phyloP scores from a whole-genome alignment of 169 alveolate species.

The Cryptosporidium sp. region DNA sequence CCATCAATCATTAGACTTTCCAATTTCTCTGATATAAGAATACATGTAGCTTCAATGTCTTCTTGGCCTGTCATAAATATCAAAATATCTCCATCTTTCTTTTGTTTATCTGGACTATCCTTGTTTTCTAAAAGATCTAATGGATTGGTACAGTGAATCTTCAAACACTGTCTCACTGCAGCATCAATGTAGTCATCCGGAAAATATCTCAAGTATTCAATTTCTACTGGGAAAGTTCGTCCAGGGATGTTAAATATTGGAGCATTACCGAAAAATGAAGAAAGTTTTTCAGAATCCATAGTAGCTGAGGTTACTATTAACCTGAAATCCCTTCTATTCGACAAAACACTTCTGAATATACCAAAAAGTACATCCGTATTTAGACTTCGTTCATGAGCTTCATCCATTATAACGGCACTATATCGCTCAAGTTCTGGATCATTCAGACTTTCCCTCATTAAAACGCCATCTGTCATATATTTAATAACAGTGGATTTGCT shows the following conservation, averaged over 20 bases:
- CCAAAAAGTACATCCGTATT: slow-evolving; percentile 99
- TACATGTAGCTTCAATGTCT: slow-evolving; percentile 99
- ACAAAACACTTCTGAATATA: slow-evolving; percentile 93
- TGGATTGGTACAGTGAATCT: slow-evolving; percentile 94
- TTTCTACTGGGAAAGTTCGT: slow-evolving; percentile 97
- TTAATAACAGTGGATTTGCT: slow-evolving; percentile 93
- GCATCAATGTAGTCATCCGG: slow-evolving; percentile 98
- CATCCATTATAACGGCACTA: slow-evolving; percentile 99
- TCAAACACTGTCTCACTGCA: slow-evolving; percentile 97
- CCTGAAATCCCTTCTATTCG: slow-evolving; percentile 96
- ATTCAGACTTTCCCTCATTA: slow-evolving; percentile 96
- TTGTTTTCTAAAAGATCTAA: slow-evolving; percentile 65
- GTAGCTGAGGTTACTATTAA: slow-evolving; percentile 99
- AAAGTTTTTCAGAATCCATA: slow-evolving; percentile 97
- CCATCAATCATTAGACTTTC: slow-evolving; percentile 89
- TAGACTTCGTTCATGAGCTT: slow-evolving; percentile 99
- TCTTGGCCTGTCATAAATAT: slow-evolving; percentile 99
- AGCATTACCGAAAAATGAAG: slow-evolving; percentile 98
- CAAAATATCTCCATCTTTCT: slow-evolving; percentile 93
- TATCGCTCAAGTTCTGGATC: slow-evolving; percentile 98
- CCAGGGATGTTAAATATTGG: slow-evolving; percentile 99
- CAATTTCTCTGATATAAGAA: slow-evolving; percentile 92
- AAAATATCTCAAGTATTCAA: slow-evolving; percentile 91
- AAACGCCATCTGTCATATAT: slow-evolving; percentile 99
- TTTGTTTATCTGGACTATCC: slow-evolving; percentile 78